phyloP scores from a whole-genome alignment of 768 basidiomycete species.

The Cyclocybe cylindracea region DNA sequence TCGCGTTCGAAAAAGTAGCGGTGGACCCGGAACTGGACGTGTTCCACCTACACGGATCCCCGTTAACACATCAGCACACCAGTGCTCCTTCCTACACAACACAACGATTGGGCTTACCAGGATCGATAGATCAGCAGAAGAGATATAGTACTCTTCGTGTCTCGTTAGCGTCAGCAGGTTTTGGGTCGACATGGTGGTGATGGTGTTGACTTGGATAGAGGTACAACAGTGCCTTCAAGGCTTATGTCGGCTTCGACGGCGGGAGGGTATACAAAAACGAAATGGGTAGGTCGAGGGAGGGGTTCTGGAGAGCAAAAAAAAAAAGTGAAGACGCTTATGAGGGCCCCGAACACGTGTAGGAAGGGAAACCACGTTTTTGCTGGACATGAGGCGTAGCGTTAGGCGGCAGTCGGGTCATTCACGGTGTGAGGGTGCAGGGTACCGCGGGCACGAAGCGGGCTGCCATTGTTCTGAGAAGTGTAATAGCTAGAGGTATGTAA shows the following conservation, averaged over 20 bases:
- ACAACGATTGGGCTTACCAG: constrained; percentile 38
- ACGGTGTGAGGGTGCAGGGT: background rate
- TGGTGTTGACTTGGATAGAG: background rate
- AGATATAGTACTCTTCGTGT: constrained; percentile 48
- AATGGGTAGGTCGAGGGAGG: constrained; percentile 19
- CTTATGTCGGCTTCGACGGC: constrained; percentile 11
- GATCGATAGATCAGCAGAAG: constrained; percentile 54
- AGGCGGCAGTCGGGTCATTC: constrained; percentile 8
- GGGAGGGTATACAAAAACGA: constrained; percentile 27
- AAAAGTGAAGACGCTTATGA: constrained; percentile 29
- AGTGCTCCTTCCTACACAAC: no score
- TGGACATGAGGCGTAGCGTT: constrained; percentile 18
- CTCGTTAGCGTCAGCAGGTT: constrained; percentile 19
- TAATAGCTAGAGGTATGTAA: background rate
- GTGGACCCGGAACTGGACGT: constrained; percentile 57
- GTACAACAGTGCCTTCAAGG: background rate
- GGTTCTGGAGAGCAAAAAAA: no score
- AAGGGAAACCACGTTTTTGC: constrained; percentile 27
- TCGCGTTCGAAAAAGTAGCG: constrained; percentile 67
- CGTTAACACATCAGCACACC: no score
- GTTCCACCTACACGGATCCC: constrained; percentile 47
- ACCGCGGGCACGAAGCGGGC: background rate
- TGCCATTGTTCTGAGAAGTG: background rate
- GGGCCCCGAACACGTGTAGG: constrained; percentile 27
- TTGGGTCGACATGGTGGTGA: constrained; percentile 16